Evolutionary conservation across 2,329 filamentous ascomycete genomes (phyloP), one percentile per base, ranked within the genome.

Genomic region (Helminthosporium solani): DNA sequence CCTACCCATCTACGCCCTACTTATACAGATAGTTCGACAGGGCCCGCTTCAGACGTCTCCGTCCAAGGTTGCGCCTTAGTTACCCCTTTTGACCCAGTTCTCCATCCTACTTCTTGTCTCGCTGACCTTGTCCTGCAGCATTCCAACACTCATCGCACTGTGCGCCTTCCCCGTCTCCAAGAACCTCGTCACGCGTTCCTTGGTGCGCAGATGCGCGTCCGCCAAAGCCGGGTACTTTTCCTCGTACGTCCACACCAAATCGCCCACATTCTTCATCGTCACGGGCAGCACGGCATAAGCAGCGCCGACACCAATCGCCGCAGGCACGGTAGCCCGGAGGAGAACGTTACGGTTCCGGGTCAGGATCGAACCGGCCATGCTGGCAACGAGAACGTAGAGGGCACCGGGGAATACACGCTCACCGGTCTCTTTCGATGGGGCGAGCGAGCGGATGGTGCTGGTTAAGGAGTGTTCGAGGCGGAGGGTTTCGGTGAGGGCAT

Each of bases 341-440:
- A 96, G 70, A 53, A 97, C 80, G 71, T 87, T 91, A 60, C 92
- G 85, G 77, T 95, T 95, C 53, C 92, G 84, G 44, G 88, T 84
- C 44, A 96, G 77, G 68, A 99, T 97, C 71, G 84, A 90, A 59
- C 92, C 94, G 28, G 94, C 89, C 91, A 99, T 96, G 61, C 89
- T 85, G 33, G 91, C 86, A 38, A 99, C 91, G 23, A 96, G 81
- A 37, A 97, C 90, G 75, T 97, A 97, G 58, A 97, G 83, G 49
- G 84, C 79, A 20, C 92, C 92, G 27, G 94, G 94, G 73, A 97
- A 85, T 46, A 99, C 80, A 67, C 85, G 84, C 78, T 99, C 94
- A 68, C 88, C 88, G 50, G 84, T 88, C 73, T 92, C 87, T 63
- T 85, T 86, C 30, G 90, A 78, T 23, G 94, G 94, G 16, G 91